These are phyloP conservation scores for Ceratocystis albifundus DNA, from an alignment of 2,329 filamentous ascomycete genomes.

Conservation along the genomic window DNA sequence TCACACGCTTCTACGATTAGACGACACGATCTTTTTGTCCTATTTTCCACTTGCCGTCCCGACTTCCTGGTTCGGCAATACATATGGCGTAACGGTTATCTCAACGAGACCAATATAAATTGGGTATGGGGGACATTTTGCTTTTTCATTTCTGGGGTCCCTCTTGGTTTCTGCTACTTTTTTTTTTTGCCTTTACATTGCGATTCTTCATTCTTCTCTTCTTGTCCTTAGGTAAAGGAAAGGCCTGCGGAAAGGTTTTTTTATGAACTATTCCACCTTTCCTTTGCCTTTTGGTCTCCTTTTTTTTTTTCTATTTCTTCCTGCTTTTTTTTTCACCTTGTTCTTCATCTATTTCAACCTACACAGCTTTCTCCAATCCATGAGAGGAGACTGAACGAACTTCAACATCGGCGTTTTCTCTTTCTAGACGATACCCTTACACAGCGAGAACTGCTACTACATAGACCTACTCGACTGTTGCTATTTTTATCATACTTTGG, in stretches of 20 bases:
- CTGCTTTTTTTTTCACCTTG: background rate
- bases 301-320: conserved; percentile 12
- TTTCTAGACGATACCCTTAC: conserved; percentile 31
- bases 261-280: conserved; percentile 3
- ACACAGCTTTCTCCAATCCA: conserved; percentile 16
- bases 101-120: conserved; percentile 34
- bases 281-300: conserved; percentile 6
- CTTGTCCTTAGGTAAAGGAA: conserved; percentile 24
- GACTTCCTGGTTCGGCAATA: background rate
- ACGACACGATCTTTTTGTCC: conserved; percentile 32
- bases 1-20: conserved; percentile 28
- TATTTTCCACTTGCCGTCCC: conserved; percentile 29
- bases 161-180: conserved; percentile 17
- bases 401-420: conserved; percentile 38
- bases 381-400: conserved; percentile 36
- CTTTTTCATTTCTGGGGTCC: conserved; percentile 20
- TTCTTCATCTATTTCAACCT: conserved; percentile 12
- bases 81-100: conserved; percentile 35
- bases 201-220: conserved; percentile 26
- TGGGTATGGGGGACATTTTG: conserved; percentile 14
- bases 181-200: conserved; percentile 27
- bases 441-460: background rate
- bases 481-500: conserved; percentile 8
- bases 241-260: background rate
- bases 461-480: conserved; percentile 11